Evolutionary conservation across 1,284 basidiomycete genomes (phyloP).

Genomic region (Takashimella tepidaria): DNA sequence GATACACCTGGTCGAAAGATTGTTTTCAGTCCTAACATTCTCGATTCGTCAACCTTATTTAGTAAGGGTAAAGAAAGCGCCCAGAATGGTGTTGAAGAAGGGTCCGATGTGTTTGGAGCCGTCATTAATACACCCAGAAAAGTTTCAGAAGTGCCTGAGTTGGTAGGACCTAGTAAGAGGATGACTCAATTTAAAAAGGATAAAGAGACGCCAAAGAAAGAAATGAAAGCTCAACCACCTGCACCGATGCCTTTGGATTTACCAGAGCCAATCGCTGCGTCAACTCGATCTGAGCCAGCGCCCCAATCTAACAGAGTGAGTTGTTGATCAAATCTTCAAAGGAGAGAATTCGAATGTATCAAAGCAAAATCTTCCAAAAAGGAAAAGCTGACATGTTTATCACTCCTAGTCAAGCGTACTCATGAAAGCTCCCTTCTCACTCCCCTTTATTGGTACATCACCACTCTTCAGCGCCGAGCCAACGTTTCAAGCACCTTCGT

Average conservation of each 20-base stretch:
- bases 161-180: constrained; percentile 36
- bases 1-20: neutral
- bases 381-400: constrained; percentile 1
- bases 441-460: constrained; percentile 37
- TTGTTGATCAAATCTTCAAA: neutral
- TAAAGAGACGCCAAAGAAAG: constrained; percentile 14
- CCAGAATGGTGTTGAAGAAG: no score
- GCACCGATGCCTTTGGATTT: constrained; percentile 27
- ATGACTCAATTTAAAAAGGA: constrained; percentile 15
- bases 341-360: no score
- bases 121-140: constrained; percentile 7
- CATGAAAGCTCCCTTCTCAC: constrained; percentile 30
- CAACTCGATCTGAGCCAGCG: neutral
- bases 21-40: neutral
- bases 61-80: neutral
- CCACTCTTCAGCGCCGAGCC: constrained; percentile 24
- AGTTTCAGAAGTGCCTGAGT: constrained; percentile 25
- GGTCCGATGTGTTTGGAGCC: constrained; percentile 13
- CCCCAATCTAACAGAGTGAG: constrained; percentile 13
- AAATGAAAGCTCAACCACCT: constrained; percentile 16
- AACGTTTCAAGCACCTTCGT: neutral
- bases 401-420: constrained; percentile 18
- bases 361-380: no score
- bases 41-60: neutral
- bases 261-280: constrained; percentile 33